A percentile compares a stretch with the other conserved stretches of the same genome.
Evolutionary conservation across 345 rosid genomes (phyloP).

Genomic region (Gynandropsis gynandra): DNA sequence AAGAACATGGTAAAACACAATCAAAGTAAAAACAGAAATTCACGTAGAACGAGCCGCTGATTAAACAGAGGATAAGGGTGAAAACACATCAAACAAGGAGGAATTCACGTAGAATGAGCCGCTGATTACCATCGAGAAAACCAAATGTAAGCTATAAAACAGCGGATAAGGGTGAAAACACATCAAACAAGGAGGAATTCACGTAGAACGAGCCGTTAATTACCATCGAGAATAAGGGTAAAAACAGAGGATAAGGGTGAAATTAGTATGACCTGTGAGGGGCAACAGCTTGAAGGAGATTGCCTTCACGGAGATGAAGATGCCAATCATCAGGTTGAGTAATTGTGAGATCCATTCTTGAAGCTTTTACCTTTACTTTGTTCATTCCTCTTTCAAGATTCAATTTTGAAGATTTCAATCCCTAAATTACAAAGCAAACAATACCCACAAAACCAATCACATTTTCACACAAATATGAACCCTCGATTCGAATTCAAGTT

Average conservation of each 20-base stretch:
- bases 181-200: background rate
- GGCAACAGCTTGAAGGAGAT: constrained; percentile 59
- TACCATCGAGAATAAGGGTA: no score
- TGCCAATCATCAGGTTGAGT: constrained; percentile 87
- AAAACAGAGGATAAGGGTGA: background rate
- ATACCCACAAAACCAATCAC: no score
- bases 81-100: background rate
- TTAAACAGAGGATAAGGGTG: background rate
- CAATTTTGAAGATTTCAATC: constrained; percentile 22
- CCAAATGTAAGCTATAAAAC: no score
- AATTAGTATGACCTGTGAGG: constrained; percentile 52
- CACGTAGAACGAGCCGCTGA: no score
- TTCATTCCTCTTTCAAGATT: background rate
- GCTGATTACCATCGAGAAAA: no score
- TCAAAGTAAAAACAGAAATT: no score
- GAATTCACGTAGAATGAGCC: no score
- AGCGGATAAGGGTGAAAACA: background rate
- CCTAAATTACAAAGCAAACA: constrained; percentile 1
- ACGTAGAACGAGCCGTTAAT: background rate
- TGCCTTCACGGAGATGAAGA: constrained; percentile 78
- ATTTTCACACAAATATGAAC: no score
- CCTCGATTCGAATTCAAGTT: no score
- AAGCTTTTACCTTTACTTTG: constrained; percentile 14
- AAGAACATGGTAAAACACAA: constrained; percentile 12
- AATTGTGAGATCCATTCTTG: constrained; percentile 56